Percentiles rank a stretch among this genome's conserved stretches.
Evolutionary conservation across 257 asterid genomes (phyloP).

Genomic region (Penstemon eatonii): DNA sequence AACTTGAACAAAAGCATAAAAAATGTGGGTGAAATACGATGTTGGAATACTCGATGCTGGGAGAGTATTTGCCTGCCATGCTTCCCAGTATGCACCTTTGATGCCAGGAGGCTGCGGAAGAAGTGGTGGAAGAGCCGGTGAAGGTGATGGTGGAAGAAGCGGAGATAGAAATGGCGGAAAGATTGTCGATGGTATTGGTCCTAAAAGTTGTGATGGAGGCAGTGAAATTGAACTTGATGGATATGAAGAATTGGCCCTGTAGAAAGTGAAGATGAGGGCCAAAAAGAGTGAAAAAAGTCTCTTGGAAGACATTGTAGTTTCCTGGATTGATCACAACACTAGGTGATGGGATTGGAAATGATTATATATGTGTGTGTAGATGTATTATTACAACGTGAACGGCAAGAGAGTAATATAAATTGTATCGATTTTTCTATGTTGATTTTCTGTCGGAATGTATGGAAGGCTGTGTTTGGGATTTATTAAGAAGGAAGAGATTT

Average conservation of each 20-base stretch:
- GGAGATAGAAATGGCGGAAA: not conserved
- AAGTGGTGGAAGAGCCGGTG: not conserved
- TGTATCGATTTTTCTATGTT: too few species aligned
- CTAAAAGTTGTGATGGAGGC: conserved; percentile 11
- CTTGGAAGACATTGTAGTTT: not conserved
- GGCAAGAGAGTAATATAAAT: too few species aligned
- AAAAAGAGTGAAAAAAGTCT: not conserved
- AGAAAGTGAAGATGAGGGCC: not conserved
- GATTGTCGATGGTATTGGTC: conserved; percentile 7
- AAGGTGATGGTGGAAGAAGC: not conserved
- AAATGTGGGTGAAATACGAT: conserved; percentile 51
- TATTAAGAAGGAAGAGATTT: too few species aligned
- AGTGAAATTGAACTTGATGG: conserved; percentile 11
- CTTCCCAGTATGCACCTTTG: conserved; percentile 54
- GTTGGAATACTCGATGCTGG: conserved; percentile 47
- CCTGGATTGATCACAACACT: too few species aligned
- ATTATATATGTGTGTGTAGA: too few species aligned
- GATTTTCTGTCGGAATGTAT: too few species aligned
- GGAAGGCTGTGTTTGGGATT: not conserved
- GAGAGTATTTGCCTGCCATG: conserved; percentile 38
- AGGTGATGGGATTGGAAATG: too few species aligned
- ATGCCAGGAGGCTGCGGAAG: conserved; percentile 31
- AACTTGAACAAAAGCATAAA: conserved; percentile 45
- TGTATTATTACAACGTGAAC: too few species aligned
- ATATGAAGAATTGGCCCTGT: not conserved